Conservation (phyloP, 805 yeast genomes). For the Jamesozyma jinghongensis region DNA sequence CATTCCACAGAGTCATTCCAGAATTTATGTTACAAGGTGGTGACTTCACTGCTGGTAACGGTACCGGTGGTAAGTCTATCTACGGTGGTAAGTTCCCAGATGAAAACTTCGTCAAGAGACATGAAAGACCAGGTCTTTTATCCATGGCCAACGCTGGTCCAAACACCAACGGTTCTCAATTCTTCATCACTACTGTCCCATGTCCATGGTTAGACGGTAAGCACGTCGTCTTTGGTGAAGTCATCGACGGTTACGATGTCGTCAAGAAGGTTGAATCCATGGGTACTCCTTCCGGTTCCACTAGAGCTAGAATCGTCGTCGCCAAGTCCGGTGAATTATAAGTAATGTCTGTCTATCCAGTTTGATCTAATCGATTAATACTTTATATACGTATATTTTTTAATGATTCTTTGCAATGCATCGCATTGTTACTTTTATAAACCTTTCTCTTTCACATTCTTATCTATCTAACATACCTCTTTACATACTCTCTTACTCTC, state of each 20-base stretch:
- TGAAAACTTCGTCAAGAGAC: slow-evolving; percentile 66
- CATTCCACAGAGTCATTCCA: slow-evolving; percentile 96
- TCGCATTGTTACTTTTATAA: too few relatives aligned
- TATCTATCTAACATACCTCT: too few relatives aligned
- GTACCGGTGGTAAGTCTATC: slow-evolving; percentile 94
- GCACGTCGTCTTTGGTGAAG: slow-evolving; percentile 94
- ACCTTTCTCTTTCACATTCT: too few relatives aligned
- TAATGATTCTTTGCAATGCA: too few relatives aligned
- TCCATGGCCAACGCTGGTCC: slow-evolving; percentile 99
- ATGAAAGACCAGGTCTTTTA: slow-evolving; percentile 71
- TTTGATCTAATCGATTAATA: neutral
- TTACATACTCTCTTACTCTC: too few relatives aligned
- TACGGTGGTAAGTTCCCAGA: slow-evolving; percentile 70
- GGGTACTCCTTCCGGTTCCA: slow-evolving; percentile 68
- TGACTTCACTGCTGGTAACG: slow-evolving; percentile 87
- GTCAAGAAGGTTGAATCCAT: slow-evolving; percentile 75
- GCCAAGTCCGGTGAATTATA: slow-evolving; percentile 43
- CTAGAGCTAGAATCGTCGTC: slow-evolving; percentile 57
- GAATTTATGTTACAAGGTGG: slow-evolving; percentile 98
- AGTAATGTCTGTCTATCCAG: slow-evolving; percentile 3
- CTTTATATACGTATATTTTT: too few relatives aligned
- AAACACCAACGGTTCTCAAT: slow-evolving; percentile 96
- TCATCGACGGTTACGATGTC: slow-evolving; percentile 72
- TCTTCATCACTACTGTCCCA: slow-evolving; percentile 86
- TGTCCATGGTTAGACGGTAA: slow-evolving; percentile 87